Base-by-base conservation (phyloP, 805 yeast species). In the Schwanniomyces sp. region DNA sequence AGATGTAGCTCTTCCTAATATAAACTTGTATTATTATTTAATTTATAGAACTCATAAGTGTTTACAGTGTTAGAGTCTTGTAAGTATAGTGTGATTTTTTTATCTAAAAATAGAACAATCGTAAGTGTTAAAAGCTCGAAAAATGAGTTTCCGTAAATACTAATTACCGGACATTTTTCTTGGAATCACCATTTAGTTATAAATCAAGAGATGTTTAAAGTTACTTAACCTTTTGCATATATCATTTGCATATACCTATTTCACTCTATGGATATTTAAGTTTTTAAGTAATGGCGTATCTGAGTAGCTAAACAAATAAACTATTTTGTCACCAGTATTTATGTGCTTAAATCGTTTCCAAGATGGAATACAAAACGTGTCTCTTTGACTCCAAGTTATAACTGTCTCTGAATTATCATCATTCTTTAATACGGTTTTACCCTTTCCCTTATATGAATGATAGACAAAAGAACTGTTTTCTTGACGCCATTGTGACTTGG, bases 221-320 rank as follows among this genome's bases (percentile, higher is more conserved):
- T 21, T 21, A 3, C 5, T 21, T 21, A 4, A 21, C 5, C 24
- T 21, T 21, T 21, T 21, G 24, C 24, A 21, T 32, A 32, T 7
- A n/a, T 4, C n/a, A n/a, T n/a, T 11, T 7, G 14, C 14, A 32
- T 16, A 32, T 16, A 25, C 2, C 17, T 34, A 43, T 16, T 43
- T 46, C 12, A 28, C 27, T 48, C 52, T 45, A 43, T 48, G 42
- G 29, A 50, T 44, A 29, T 24, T 37, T 18, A 50, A 50, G 29
- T 50, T 50, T 46, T 50, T 44, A 29, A 50, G 52, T 41, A 50
- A 50, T 4, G 53, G 46, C n/a, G 52, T 43, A 25, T 50, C 53
- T 10, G 46, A 43, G 43, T 44, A 50, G 36, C 42, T 48, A 40
- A 48, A 50, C 18, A 50, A 49, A 26, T 50, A 50, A 21, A 49